These are phyloP conservation scores for Rugonectria rugulosa DNA, from an alignment of 2,329 filamentous ascomycete genomes.

Conservation along the genomic window DNA sequence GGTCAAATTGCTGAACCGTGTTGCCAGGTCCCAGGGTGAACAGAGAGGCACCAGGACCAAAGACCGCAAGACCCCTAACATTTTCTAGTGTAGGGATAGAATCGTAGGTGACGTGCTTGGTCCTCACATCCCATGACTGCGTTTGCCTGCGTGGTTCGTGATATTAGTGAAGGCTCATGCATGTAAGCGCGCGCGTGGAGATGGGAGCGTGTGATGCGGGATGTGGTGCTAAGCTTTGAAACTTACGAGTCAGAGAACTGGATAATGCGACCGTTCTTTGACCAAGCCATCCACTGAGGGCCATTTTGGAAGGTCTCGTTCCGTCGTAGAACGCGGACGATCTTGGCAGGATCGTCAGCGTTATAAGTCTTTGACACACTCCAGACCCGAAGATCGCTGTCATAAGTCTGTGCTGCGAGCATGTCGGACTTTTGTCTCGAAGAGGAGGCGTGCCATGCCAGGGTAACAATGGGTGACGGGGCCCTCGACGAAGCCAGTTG, in stretches of 20 bases:
- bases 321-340: slow-evolving; percentile 86
- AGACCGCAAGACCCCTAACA: slow-evolving; percentile 83
- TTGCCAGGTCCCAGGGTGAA: slow-evolving; percentile 91
- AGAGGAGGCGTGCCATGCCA: slow-evolving; percentile 96
- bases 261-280: slow-evolving; percentile 94
- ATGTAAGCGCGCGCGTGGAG: slow-evolving; percentile 57
- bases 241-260: slow-evolving; percentile 91
- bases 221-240: slow-evolving; percentile 25
- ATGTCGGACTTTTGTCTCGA: slow-evolving; percentile 97
- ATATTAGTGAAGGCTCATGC: slow-evolving; percentile 41
- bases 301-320: slow-evolving; percentile 76
- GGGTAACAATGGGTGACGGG: slow-evolving; percentile 84
- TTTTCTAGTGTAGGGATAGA: slow-evolving; percentile 84
- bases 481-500: slow-evolving; percentile 84
- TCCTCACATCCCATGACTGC: slow-evolving; percentile 94
- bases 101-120: slow-evolving; percentile 95
- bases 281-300: slow-evolving; percentile 97
- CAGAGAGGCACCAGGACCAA: slow-evolving; percentile 87
- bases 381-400: slow-evolving; percentile 95
- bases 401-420: slow-evolving; percentile 90
- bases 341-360: slow-evolving; percentile 78
- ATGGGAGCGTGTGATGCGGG: slow-evolving; percentile 30
- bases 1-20: slow-evolving; percentile 93
- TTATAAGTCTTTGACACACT: slow-evolving; percentile 86
- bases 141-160: slow-evolving; percentile 71